A percentile compares a stretch with the other conserved stretches of the same genome.
Evolutionary conservation across 2,329 filamentous ascomycete genomes (phyloP).

Genomic region (Aureobasidium namibiae): DNA sequence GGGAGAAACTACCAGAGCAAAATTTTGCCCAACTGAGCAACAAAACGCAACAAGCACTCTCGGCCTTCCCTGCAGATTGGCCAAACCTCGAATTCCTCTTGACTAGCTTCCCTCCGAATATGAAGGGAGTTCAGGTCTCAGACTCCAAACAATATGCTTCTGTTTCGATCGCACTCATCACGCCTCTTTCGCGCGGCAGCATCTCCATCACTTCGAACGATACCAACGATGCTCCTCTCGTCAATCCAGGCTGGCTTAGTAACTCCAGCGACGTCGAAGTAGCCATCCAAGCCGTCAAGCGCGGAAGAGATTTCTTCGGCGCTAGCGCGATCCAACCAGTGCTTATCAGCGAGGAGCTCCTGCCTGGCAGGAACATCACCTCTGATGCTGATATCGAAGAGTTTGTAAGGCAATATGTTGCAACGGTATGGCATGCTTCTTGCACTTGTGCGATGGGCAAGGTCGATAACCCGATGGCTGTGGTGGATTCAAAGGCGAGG

Average conservation of each 20-base stretch:
- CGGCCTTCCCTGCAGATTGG: conserved; percentile 27
- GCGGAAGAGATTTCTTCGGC: conserved; percentile 24
- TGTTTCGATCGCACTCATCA: background rate
- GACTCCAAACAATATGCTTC: background rate
- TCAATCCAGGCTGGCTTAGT: conserved; percentile 31
- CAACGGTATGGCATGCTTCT: conserved; percentile 29
- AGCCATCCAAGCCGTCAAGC: conserved; percentile 25
- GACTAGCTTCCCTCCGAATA: background rate
- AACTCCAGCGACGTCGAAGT: conserved; percentile 25
- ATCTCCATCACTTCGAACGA: conserved; percentile 22
- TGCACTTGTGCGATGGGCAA: conserved; percentile 30
- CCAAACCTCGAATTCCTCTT: conserved; percentile 24
- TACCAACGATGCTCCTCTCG: conserved; percentile 22
- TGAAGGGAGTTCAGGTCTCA: background rate
- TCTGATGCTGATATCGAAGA: conserved; percentile 24
- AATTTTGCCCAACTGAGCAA: conserved; percentile 8
- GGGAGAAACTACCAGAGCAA: conserved; percentile 22
- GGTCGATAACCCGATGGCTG: conserved; percentile 8
- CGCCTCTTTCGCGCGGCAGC: background rate
- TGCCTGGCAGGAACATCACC: conserved; percentile 20
- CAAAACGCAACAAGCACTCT: conserved; percentile 16
- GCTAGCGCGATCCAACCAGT: conserved; percentile 20
- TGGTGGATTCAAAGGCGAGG: conserved; percentile 20
- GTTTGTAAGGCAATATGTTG: conserved; percentile 16
- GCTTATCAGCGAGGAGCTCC: conserved; percentile 21